Percentiles rank a stretch among this genome's conserved stretches.
Conservation (phyloP, 2,329 filamentous ascomycete genomes). For the Clonostachys byssicola region DNA sequence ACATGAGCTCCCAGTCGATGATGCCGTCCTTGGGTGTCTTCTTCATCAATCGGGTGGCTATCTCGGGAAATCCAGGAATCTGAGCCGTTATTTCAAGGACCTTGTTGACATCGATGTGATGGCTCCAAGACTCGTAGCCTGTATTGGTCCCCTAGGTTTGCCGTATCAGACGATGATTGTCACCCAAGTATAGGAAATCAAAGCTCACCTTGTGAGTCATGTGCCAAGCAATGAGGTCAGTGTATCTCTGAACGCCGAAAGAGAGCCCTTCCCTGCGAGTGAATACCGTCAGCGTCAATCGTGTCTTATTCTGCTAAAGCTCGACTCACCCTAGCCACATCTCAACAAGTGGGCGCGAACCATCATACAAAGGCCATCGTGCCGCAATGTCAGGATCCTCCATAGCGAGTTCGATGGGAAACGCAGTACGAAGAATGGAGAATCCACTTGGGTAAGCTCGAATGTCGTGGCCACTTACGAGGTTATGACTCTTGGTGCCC, state of each 20-base stretch:
- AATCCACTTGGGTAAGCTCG: neutral
- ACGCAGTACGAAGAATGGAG: neutral
- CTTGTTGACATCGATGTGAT: conserved; percentile 13
- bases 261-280: no score
- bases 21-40: neutral
- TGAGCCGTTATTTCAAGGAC: no score
- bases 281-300: no score
- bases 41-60: neutral
- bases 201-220: neutral
- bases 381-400: conserved; percentile 29
- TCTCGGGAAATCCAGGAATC: no score
- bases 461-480: conserved; percentile 8
- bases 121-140: conserved; percentile 46
- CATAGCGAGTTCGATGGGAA: conserved; percentile 32
- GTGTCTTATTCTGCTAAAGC: no score
- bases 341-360: conserved; percentile 12
- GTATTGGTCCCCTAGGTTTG: conserved; percentile 44
- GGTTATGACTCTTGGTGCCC: conserved; percentile 42
- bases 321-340: no score
- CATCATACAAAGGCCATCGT: neutral
- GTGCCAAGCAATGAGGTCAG: conserved; percentile 41
- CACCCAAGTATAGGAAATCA: conserved; percentile 14
- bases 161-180: conserved; percentile 51
- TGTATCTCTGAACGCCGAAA: conserved; percentile 7
- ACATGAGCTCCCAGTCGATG: conserved; percentile 47